Percentiles rank a stretch among this genome's conserved stretches.
These are phyloP conservation scores for Tilletia walkeri DNA, from an alignment of 1,284 basidiomycete genomes.

Conservation along the genomic window DNA sequence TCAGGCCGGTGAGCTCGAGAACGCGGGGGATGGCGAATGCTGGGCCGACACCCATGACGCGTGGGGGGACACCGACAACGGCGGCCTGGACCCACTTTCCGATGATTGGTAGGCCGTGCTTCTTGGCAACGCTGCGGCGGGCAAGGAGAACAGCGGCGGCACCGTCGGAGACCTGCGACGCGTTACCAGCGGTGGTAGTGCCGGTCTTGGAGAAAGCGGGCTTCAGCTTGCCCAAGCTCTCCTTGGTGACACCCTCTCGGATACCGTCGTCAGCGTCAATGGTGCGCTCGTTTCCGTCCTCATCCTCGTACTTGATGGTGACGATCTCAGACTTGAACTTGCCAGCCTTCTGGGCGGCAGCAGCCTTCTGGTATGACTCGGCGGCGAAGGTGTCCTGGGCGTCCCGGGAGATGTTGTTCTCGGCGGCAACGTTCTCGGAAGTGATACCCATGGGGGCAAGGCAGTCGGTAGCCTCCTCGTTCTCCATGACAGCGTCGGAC, in stretches of 20 bases:
- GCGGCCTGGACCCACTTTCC: slow-evolving; percentile 84
- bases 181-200: slow-evolving; percentile 86
- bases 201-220: slow-evolving; percentile 87
- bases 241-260: slow-evolving; percentile 75
- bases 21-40: slow-evolving; percentile 53
- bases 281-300: slow-evolving; percentile 73
- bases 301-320: slow-evolving; percentile 75
- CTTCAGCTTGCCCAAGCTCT: slow-evolving; percentile 84
- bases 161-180: slow-evolving; percentile 94
- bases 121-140: slow-evolving; percentile 79
- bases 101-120: slow-evolving; percentile 82
- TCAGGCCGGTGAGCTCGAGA: slow-evolving; percentile 46
- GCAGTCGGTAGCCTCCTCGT: slow-evolving; percentile 83
- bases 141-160: slow-evolving; percentile 90
- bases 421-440: slow-evolving; percentile 87
- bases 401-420: slow-evolving; percentile 72
- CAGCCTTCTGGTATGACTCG: slow-evolving; percentile 77
- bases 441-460: slow-evolving; percentile 95
- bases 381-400: slow-evolving; percentile 83
- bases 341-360: slow-evolving; percentile 78
- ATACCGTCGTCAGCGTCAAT: slow-evolving; percentile 90
- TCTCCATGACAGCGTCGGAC: slow-evolving; percentile 76
- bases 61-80: slow-evolving; percentile 64
- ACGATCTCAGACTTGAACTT: slow-evolving; percentile 91
- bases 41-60: slow-evolving; percentile 55